Base-by-base conservation (phyloP, 305 asterid species). In the Ajuga reptans region DNA sequence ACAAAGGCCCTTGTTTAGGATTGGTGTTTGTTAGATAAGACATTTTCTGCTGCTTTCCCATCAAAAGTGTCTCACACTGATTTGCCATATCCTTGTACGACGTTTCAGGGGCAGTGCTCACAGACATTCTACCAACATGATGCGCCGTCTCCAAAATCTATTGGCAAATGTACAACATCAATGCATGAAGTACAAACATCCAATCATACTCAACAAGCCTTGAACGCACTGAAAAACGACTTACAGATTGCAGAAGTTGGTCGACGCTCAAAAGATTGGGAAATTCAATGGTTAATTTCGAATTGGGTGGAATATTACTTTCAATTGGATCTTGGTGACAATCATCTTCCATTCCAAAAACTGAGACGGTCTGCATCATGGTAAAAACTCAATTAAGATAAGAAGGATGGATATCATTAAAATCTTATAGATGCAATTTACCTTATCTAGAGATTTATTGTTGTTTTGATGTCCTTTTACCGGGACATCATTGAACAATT, bases 41-140 rank as follows among this genome's bases (percentile, higher is more conserved):
- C 96, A 91, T 89, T 81, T 84, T 94, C 82, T 84, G 91, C 72
- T 87, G 92, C 81, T 94, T 94, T 74, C 97, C 98, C 78, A 81
- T 69, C 67, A 72, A 41, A 64, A 84, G 95, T n/a, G 89, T 62
- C 83, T 94, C 97, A 18, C 97, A 94, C 42, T 85, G 96, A 57
- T 75, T 72, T 8, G 97, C 89, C 92, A 86, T 86, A 77, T 94
- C 99, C 77, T 82, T 87, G 84, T 83, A 94, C 1, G 99, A 83
- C 6, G 89, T 78, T 73, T 89, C 88, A 27, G 95, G 84, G 10
- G 88, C 87, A 0, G 82, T 80, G 81, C 95, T 78, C 76, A 83
- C 89, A 0, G 99, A 87, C 71, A 87, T 68, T 82, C 96, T 81
- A 34, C 97, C 91, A 15, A 89, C 96, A 64, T 87, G 84, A 59